Percentiles rank a stretch among this genome's conserved stretches.
phyloP scores from a whole-genome alignment of 129 eudicot genomes.

The Heracleum sosnowskyi region DNA sequence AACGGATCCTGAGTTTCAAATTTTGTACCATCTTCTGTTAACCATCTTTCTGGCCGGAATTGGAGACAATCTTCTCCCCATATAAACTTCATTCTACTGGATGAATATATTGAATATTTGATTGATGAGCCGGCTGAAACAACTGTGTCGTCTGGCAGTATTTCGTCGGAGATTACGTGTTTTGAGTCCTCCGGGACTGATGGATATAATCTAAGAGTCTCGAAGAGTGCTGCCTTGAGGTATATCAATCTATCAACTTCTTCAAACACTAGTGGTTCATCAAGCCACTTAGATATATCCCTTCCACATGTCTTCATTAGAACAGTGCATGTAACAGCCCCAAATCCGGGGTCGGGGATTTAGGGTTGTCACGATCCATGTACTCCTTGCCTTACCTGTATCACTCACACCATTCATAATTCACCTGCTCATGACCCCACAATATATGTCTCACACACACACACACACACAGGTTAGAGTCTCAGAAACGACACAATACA shows the following conservation, averaged over 20 bases:
- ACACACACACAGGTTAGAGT: no score
- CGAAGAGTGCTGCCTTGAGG: conserved; percentile 61
- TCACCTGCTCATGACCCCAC: no score
- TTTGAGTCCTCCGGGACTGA: conserved; percentile 77
- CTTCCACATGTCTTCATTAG: conserved; percentile 40
- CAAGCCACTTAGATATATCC: conserved; percentile 45
- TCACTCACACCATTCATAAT: no score
- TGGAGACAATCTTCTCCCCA: not conserved
- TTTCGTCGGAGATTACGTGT: conserved; percentile 50
- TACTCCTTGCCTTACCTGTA: no score
- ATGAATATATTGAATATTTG: conserved; percentile 57
- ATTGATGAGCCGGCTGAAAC: conserved; percentile 62
- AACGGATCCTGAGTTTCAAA: not conserved
- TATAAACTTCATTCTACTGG: conserved; percentile 19
- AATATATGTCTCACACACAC: no score
- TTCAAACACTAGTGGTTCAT: conserved; percentile 48
- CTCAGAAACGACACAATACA: no score
- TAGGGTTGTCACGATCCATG: no score
- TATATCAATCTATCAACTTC: conserved; percentile 54
- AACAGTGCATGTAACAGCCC: conserved; percentile 32
- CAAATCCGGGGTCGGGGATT: no score
- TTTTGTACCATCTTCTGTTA: not conserved
- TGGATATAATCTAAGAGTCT: conserved; percentile 58
- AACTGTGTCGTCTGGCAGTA: conserved; percentile 54
- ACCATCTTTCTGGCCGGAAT: not conserved